Evolutionary conservation across 352 stramenopile genomes (phyloP).

Genomic region (Globisporangium viniferum): DNA sequence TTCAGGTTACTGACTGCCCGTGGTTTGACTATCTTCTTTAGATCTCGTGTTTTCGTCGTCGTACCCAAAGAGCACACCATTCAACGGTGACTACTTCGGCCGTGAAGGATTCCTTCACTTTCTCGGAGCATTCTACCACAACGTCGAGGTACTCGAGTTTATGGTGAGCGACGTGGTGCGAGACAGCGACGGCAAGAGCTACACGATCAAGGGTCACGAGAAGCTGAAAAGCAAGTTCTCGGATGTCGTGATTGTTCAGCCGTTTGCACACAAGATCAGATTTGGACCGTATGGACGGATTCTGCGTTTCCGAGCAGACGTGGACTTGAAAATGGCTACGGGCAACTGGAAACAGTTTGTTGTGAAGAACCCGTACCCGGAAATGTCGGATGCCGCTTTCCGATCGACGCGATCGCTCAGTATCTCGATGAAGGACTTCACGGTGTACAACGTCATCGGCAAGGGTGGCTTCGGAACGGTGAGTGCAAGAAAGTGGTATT

Average conservation of each 20-base stretch:
- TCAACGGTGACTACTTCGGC: slow-evolving; percentile 83
- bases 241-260: slow-evolving; percentile 62
- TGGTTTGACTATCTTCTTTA: neutral
- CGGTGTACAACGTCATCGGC: slow-evolving; percentile 88
- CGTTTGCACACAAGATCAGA: slow-evolving; percentile 71
- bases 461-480: slow-evolving; percentile 86
- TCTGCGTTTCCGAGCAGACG: slow-evolving; percentile 72
- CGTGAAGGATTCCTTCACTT: slow-evolving; percentile 82
- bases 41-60: slow-evolving; percentile 84
- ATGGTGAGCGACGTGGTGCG: slow-evolving; percentile 61
- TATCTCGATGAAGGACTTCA: slow-evolving; percentile 90
- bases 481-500: neutral
- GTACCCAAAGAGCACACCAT: slow-evolving; percentile 76
- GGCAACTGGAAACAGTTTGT: slow-evolving; percentile 81
- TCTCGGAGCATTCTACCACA: slow-evolving; percentile 64
- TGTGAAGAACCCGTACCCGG: slow-evolving; percentile 76
- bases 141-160: slow-evolving; percentile 80
- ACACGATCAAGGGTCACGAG: slow-evolving; percentile 76
- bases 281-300: slow-evolving; percentile 82
- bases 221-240: slow-evolving; percentile 83
- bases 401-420: slow-evolving; percentile 80
- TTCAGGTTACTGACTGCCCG: neutral
- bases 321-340: slow-evolving; percentile 67
- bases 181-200: slow-evolving; percentile 60
- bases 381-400: slow-evolving; percentile 74